A percentile compares a stretch with the other conserved stretches of the same genome.
These are phyloP conservation scores for Melastoma malabathricum DNA, from an alignment of 345 rosid species.

Conservation along the genomic window DNA sequence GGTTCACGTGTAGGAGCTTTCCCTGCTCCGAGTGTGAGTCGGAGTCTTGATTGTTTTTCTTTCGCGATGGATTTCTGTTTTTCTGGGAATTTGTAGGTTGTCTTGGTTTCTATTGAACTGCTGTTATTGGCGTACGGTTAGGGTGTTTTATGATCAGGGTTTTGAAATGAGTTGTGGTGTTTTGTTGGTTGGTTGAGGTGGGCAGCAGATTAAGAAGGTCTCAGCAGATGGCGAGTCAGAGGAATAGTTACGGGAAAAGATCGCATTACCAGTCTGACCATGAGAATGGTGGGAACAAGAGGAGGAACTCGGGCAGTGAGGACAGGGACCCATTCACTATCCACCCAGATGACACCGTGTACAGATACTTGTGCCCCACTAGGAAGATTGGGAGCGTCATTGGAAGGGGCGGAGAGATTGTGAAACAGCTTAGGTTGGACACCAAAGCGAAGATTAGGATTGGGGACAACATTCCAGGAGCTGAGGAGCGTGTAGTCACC, in stretches of 20 bases:
- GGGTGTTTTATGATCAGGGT: too few species aligned
- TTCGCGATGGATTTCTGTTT: too few species aligned
- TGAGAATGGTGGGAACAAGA: constrained; percentile 52
- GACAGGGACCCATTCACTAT: constrained; percentile 58
- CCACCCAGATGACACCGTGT: constrained; percentile 65
- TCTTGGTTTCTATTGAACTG: too few species aligned
- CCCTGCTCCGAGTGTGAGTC: too few species aligned
- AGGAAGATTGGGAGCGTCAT: constrained; percentile 90
- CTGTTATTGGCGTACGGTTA: too few species aligned
- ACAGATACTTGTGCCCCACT: constrained; percentile 67
- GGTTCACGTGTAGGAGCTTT: too few species aligned
- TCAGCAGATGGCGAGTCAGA: constrained; percentile 51
- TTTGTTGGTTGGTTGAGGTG: too few species aligned
- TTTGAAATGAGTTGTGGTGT: too few species aligned
- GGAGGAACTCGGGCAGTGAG: constrained; percentile 57
- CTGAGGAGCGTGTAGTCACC: constrained; percentile 89
- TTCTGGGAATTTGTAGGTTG: too few species aligned
- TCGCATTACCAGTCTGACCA: constrained; percentile 58
- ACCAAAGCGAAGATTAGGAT: constrained; percentile 81
- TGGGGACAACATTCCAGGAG: constrained; percentile 63
- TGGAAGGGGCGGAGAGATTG: constrained; percentile 91
- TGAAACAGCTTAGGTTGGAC: constrained; percentile 72
- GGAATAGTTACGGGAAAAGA: constrained; percentile 74
- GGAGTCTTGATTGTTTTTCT: too few species aligned
- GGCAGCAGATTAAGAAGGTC: too few species aligned